phyloP scores from a whole-genome alignment of 257 asterid species.

The Capsicum rhomboideum region DNA sequence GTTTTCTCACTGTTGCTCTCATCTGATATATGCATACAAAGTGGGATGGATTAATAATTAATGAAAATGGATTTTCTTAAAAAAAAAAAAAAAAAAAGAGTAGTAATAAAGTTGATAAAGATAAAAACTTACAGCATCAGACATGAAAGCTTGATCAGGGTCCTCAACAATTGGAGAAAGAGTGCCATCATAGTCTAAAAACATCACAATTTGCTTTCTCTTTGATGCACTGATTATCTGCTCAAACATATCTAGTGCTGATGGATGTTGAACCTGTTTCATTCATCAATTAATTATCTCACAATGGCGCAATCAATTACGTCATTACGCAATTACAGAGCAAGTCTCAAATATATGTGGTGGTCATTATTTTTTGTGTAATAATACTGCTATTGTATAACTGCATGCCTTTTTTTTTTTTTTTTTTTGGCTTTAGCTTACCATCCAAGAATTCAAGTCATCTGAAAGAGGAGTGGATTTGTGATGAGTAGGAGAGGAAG shows the following conservation, averaged over 20 bases:
- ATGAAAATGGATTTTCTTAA: neutral
- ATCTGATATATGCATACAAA: constrained; percentile 31
- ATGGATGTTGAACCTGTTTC: constrained; percentile 64
- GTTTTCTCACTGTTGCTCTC: constrained; percentile 72
- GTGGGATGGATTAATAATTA: neutral
- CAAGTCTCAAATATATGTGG: neutral
- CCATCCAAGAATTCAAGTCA: constrained; percentile 50
- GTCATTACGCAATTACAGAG: neutral
- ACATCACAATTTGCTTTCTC: constrained; percentile 90
- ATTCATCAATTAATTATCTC: neutral
- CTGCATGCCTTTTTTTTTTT: neutral
- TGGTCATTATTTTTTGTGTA: neutral
- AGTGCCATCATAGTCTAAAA: constrained; percentile 88
- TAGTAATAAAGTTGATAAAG: too few relatives aligned
- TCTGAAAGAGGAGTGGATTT: constrained; percentile 40
- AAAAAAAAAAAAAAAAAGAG: neutral
- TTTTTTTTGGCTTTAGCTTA: constrained; percentile 7
- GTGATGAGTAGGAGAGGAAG: constrained; percentile 78
- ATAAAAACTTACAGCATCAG: constrained; percentile 41
- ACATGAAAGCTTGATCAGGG: constrained; percentile 94
- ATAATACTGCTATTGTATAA: neutral
- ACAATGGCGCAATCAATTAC: neutral
- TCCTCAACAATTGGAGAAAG: constrained; percentile 93
- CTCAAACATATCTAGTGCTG: constrained; percentile 80
- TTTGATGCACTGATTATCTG: constrained; percentile 67